Base-by-base conservation (phyloP, 2,329 filamentous ascomycete species). In the Penicillium sp. region DNA sequence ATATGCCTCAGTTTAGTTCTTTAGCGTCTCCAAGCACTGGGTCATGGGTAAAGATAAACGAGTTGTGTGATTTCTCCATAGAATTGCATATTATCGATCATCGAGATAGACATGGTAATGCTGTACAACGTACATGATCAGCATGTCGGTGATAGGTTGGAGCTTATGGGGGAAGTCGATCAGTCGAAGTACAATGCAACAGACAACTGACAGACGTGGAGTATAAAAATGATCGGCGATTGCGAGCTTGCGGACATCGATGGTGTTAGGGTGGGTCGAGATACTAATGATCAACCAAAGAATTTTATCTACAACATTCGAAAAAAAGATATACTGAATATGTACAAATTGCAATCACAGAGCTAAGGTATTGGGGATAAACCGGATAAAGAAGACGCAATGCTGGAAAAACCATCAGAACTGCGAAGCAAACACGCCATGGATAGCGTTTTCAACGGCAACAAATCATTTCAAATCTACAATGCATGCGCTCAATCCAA, bases 31-130 rank as follows among this genome's bases (percentile, higher is more conserved):
- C 9, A 48, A 23, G n/a, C 10, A 45, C 39, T 47, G 50, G 47
- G 38, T 60, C 47, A 46, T 59, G 23, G 19, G 3, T 16, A 9
- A 19, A 23, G 25, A 9, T 15, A 43, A 41, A 23, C 1, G 23
- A n/a, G n/a, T 50, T 31, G 31, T 57, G 45, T 67, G 61, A 67
- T 66, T 50, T 59, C 54, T 59, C 65, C 58, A 55, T 57, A 51
- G 36, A 36, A 66, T 65, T 57, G 57, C 62, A 46, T 27, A 60
- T 57, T 57, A 54, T 25, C 43, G 56, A 61, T 62, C 47, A 38
- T 49, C 25, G 11, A 7, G 21, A 4, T 23, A 27, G 33, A 21
- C 15, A 50, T 19, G n/a, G 23, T 27, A 21, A 13, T 23, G 25
- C 25, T n/a, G 25, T 50, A 39, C n/a, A 21, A 31, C 7, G 43